Evolutionary conservation across 2,329 filamentous ascomycete genomes (phyloP), one percentile per base, ranked within the genome.

Genomic region (Fragosphaeria purpurea): DNA sequence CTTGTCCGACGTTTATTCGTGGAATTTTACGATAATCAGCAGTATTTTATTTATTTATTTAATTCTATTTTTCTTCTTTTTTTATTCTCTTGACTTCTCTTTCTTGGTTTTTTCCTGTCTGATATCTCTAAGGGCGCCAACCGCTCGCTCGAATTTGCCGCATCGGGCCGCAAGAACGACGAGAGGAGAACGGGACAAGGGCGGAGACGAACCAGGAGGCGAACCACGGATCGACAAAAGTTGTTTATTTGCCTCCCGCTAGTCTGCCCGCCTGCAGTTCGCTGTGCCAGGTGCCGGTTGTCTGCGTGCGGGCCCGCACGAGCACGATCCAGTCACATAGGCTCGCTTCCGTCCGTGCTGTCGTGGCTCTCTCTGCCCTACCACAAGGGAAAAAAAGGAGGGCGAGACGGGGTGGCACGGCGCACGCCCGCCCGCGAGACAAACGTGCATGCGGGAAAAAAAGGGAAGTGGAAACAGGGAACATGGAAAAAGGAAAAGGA

Each of bases 271-370:
- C 22, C 22, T 22, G 22, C 22, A 22, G 22, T 22, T 22, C 22
- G 22, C 22, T 40, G 34, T 13, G 31, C n/a, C 13, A 46, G 43
- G 44, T 22, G n/a, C 8, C 11, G 22, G 40, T 37, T 42, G 40
- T 33, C 41, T 48, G 22, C 22, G 22, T 22, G 22, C 22, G 22
- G 22, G 22, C 22, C 22, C 22, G 22, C 22, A 22, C 22, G 22
- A 22, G 22, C 22, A 22, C 22, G 22, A 22, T 22, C 22, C 22
- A 22, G 22, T 22, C 22, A 22, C 22, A 22, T 22, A 22, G 3
- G 22, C 31, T 48, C 46, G 39, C 40, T 43, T 42, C 46, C 41
- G 22, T 47, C 46, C 39, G 46, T 41, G 34, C 32, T 35, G 46
- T 35, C 40, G 44, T 40, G n/a, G 45, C 45, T 38, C 13, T 13